Percentiles rank a stretch among this genome's conserved stretches.
Conservation (phyloP, 2,329 filamentous ascomycete species). For the Fusarium cyanostomum region DNA sequence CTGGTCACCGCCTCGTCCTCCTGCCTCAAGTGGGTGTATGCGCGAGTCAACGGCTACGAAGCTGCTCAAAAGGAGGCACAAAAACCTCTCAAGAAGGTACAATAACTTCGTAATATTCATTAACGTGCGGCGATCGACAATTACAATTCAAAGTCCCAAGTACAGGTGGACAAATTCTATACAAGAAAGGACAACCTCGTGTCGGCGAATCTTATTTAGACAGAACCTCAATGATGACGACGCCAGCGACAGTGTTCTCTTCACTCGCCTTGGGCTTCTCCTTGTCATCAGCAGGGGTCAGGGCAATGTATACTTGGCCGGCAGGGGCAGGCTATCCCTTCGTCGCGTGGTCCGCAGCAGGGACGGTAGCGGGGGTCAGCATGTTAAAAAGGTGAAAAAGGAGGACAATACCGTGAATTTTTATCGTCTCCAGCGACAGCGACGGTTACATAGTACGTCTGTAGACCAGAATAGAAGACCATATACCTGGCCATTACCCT, state of each 20-base stretch:
- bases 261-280: too few relatives aligned
- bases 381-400: too few relatives aligned
- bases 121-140: not conserved
- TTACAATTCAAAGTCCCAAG: not conserved
- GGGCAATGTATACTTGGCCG: too few relatives aligned
- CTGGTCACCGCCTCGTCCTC: constrained; percentile 78
- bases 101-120: constrained; percentile 25
- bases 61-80: constrained; percentile 44
- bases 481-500: too few relatives aligned
- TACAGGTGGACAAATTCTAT: not conserved
- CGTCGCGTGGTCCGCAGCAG: constrained; percentile 11
- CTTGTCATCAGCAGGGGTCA: too few relatives aligned
- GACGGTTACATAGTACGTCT: too few relatives aligned
- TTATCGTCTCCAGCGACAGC: too few relatives aligned
- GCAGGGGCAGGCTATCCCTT: constrained; percentile 5
- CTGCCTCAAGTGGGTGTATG: constrained; percentile 75
- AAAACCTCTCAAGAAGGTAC: constrained; percentile 46
- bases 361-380: not conserved
- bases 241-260: too few relatives aligned
- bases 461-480: too few relatives aligned
- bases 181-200: not conserved
- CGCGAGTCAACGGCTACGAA: constrained; percentile 68
- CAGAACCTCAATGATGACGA: too few relatives aligned
- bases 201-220: too few relatives aligned
- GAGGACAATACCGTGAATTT: too few relatives aligned